Base-by-base conservation (phyloP, 164 flowering plant genomes). In the Berberis thunbergii region DNA sequence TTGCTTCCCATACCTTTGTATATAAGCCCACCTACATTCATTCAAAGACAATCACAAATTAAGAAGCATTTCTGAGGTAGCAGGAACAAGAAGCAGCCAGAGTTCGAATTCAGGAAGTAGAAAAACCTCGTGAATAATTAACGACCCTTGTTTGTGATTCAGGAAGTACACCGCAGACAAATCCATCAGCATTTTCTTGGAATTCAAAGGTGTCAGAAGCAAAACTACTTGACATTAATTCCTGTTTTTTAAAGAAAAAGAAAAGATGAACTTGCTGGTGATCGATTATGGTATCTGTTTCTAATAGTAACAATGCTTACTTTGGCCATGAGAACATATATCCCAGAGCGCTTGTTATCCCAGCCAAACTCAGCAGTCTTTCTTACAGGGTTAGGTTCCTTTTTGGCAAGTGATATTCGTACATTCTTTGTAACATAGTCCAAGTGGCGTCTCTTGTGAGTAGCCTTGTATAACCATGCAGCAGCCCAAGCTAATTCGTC, bases 1-100 rank as follows among this genome's bases (percentile, higher is more conserved):
- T 81, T 80, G 54, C 85, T 78, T 53, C 77, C 74, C 13, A 76
- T 81, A 1, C 63, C 26, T 66, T 79, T 80, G 64, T 72, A 74
- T 8, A 84, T 2, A 2, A 87, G 81, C 41, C 89, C 89, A 57
- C 86, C 89, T 80, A 57, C n/a, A 40, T 7, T 5, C 11, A 57
- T 2, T 39, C 12, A 12, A 41, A 6, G 9, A 41, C 45, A 9
- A 40, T 48, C 10, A 41, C 39, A 57, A 39, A 57, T 26, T 9
- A 7, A 6, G 6, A 39, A 57, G 8, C 10, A 41, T 5, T 2
- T n/a, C 26, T 26, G 26, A 26, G 26, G 26, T 26, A 26, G 26
- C 0, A 26, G 26, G 26, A 26, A 26, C 26, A 26, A 26, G 26
- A 26, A 26, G 26, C 26, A 26, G 26, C 26, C 26, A 26, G 26